Conservation (phyloP, 2,329 filamentous ascomycete species). For the Colletotrichum sp. region DNA sequence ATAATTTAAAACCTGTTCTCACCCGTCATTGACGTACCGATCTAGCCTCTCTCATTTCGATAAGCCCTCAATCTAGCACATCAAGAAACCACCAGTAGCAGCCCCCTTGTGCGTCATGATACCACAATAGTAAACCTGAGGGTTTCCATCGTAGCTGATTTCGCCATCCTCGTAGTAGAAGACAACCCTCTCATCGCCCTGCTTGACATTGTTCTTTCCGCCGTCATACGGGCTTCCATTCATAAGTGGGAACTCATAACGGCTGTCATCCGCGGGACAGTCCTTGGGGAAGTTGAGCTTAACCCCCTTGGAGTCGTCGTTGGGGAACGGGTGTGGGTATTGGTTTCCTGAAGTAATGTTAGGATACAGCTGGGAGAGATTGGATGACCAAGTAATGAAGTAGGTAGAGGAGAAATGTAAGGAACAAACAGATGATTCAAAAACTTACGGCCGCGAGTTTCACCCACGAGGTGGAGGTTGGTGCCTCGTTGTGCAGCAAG, state of each 20-base stretch:
- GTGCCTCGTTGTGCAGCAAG: not conserved
- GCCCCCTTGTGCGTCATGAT: not conserved
- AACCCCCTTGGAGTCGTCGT: not conserved
- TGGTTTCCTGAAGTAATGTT: not conserved
- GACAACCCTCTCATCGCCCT: not conserved
- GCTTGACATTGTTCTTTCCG: not conserved
- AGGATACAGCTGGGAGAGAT: not conserved
- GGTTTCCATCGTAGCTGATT: not conserved
- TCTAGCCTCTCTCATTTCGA: fast-evolving
- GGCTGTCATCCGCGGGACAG: not conserved
- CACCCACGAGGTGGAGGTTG: not conserved
- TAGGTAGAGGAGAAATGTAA: not conserved
- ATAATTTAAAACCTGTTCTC: fast-evolving
- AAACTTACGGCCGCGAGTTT: not conserved
- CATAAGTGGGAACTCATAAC: not conserved
- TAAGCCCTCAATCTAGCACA: not conserved
- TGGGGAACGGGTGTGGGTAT: not conserved
- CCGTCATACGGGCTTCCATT: not conserved
- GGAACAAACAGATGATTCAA: not conserved
- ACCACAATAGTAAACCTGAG: not conserved
- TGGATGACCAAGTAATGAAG: not conserved
- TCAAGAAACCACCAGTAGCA: not conserved
- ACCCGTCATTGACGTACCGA: not conserved
- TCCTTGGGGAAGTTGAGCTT: not conserved
- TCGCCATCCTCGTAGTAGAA: not conserved